Base-by-base conservation (phyloP, 805 yeast species). In the Candida manassasensis region DNA sequence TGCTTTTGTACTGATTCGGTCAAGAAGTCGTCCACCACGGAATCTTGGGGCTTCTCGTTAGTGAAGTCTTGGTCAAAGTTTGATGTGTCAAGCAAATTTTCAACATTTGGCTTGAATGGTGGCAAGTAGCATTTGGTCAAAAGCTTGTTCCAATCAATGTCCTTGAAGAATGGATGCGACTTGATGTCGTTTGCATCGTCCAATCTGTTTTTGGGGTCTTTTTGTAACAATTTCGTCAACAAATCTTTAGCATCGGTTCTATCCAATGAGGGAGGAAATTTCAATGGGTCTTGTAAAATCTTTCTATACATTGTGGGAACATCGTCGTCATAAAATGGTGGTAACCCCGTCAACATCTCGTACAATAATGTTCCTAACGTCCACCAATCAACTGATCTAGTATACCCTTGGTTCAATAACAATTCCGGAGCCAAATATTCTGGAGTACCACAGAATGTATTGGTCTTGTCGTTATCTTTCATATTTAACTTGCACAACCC, bases 341-440 rank as follows among this genome's bases (percentile, higher is more conserved):
- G 98, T 47, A 93, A 71, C 1, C 97, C 96, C 1, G 97, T 88
- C 41, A 93, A 69, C 98, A 93, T 93, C 55, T 90, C 98, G 57
- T 87, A 93, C 29, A 93, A 67, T 36, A 93, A 69, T 12, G 90
- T 89, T 27, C 98, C 98, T 48, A 93, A 69, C 1, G 98, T 93
- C 98, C 98, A 93, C 90, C 96, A 93, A 61, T 93, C 98, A 15
- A 93, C 97, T 7, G 84, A 83, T 57, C 95, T 80, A 2, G 97
- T 88, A 60, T 93, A 93, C 2, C 97, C 97, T 55, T 85, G 88
- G 32, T 94, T 93, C 49, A 88, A 67, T 32, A 93, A 67, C 47
- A 93, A 68, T 61, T 93, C 98, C 1, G 98, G 98, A 1, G 97
- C 96, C 47, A 93, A 69, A 59, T 93, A 93, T 61, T 93, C 97